Conservation (phyloP, 768 basidiomycete species). For the Tricholoma sp. region DNA sequence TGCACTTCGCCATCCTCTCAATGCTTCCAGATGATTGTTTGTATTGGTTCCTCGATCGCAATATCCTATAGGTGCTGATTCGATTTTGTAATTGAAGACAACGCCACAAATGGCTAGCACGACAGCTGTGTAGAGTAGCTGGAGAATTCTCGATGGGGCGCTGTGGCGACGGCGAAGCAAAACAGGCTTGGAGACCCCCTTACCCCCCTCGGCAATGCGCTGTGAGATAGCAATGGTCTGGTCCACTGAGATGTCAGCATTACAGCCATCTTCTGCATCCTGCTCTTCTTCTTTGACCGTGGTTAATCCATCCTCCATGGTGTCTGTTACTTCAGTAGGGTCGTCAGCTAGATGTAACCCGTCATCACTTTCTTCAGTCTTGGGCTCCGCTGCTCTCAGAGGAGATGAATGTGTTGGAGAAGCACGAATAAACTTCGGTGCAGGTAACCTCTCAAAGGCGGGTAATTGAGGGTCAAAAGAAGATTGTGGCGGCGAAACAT, state of each 20-base stretch:
- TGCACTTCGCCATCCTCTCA: slow-evolving; percentile 40
- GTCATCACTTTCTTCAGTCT: slow-evolving; percentile 21
- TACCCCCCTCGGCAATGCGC: slow-evolving; percentile 31
- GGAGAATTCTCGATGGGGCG: slow-evolving; percentile 28
- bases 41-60: slow-evolving; percentile 63
- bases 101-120: slow-evolving; percentile 28
- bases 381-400: slow-evolving; percentile 10
- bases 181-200: slow-evolving; percentile 7
- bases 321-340: slow-evolving; percentile 1
- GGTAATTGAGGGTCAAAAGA: slow-evolving; percentile 54
- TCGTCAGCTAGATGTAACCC: slow-evolving; percentile 17
- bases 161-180: slow-evolving; percentile 9
- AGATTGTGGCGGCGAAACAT: slow-evolving; percentile 46
- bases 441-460: slow-evolving; percentile 16
- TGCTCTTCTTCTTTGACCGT: slow-evolving; percentile 7
- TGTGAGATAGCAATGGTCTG: slow-evolving; percentile 26
- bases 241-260: slow-evolving; percentile 2
- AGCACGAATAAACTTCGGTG: slow-evolving; percentile 6
- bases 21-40: slow-evolving; percentile 48
- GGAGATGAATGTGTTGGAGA: not conserved
- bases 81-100: slow-evolving; percentile 51
- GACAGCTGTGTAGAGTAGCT: slow-evolving; percentile 36
- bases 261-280: slow-evolving; percentile 9
- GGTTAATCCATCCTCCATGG: not conserved
- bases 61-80: slow-evolving; percentile 71